Evolutionary conservation across 371 early-diverging fungal genomes (phyloP), one percentile per base, ranked within the genome.

Genomic region (Nosema bombycis): DNA sequence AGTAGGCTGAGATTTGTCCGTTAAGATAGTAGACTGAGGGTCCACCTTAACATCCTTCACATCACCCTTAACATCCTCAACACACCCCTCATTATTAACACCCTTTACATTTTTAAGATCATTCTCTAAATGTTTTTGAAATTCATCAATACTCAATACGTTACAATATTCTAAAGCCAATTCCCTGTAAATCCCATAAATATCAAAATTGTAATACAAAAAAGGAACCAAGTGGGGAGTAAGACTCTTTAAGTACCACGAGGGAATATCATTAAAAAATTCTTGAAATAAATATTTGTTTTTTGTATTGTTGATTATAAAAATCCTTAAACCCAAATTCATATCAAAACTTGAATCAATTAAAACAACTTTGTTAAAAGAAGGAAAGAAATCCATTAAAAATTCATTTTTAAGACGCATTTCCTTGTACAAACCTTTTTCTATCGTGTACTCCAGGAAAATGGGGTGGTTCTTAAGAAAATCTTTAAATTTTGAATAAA

Each of bases 121-220:
- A 57, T 57, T 38, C 12, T 72, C 30, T 1, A 72, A 37, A 28
- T 28, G 29, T 6, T 36, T 29, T 1, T 61, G 28, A 37, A 66
- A 55, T n/a, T 75, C 75, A 15, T 62, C 21, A 26, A 23, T 24
- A 21, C 6, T 18, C 0, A 75, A 37, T 12, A 29, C 26, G 1
- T 18, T 58, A 24, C 34, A 75, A 14, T 33, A 58, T 23, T 55
- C 46, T 26, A 24, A 56, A 57, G 23, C 65, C 0, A 75, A 34
- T 18, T 56, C 58, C 26, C 26, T 75, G 58, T 75, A 75, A 10
- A 75, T 56, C 23, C 61, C 75, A 1, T 57, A 1, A 1, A 66
- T 18, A 34, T 75, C 75, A 58, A 75, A 75, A 24, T 56, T 60
- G 58, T 75, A 66, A 34, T 75, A 75, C 4, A 75, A 37, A 67